Percentiles rank a stretch among this genome's conserved stretches.
phyloP scores from a whole-genome alignment of 164 flowering plant genomes.

The Tinospora cordifolia region DNA sequence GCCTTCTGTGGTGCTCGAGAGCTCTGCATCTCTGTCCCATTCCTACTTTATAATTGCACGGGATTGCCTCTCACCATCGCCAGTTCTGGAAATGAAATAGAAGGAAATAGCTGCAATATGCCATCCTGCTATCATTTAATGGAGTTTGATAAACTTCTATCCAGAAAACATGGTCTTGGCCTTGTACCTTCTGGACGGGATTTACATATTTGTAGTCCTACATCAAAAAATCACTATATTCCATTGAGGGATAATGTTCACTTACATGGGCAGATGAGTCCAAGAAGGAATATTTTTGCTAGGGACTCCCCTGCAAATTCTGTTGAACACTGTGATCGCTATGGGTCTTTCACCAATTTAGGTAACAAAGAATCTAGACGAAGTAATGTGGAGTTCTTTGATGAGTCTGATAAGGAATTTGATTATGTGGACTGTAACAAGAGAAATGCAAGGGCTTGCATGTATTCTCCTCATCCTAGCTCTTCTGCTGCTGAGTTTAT shows the following conservation, averaged over 20 bases:
- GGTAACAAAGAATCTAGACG: slow-evolving; percentile 11
- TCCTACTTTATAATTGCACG: slow-evolving; percentile 71
- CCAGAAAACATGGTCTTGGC: slow-evolving; percentile 51
- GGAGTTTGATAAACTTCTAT: slow-evolving; percentile 28
- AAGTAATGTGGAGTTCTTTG: slow-evolving; percentile 13
- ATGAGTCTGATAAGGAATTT: slow-evolving; percentile 15
- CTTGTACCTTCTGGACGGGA: slow-evolving; percentile 31
- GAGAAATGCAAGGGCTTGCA: slow-evolving; percentile 45
- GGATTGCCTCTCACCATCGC: slow-evolving; percentile 56
- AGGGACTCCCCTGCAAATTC: slow-evolving; percentile 13
- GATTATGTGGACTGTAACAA: slow-evolving; percentile 20
- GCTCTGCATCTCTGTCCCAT: slow-evolving; percentile 65
- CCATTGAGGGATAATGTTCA: slow-evolving; percentile 25
- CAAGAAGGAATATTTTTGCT: slow-evolving; percentile 20
- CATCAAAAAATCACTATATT: slow-evolving; percentile 20
- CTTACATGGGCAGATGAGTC: slow-evolving; percentile 15
- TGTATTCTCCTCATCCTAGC: slow-evolving; percentile 62
- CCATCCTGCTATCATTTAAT: slow-evolving; percentile 61
- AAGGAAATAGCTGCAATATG: slow-evolving; percentile 32
- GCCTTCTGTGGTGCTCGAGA: slow-evolving; percentile 83
- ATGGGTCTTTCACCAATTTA: slow-evolving; percentile 15
- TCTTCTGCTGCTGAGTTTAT: slow-evolving; percentile 48
- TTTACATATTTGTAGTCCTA: slow-evolving; percentile 14
- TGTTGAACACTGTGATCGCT: slow-evolving; percentile 7
- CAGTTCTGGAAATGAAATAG: slow-evolving; percentile 34